Percentiles rank a stretch among this genome's conserved stretches.
These are phyloP conservation scores for Mimosa bimucronata DNA, from an alignment of 306 rosid species.

Conservation along the genomic window DNA sequence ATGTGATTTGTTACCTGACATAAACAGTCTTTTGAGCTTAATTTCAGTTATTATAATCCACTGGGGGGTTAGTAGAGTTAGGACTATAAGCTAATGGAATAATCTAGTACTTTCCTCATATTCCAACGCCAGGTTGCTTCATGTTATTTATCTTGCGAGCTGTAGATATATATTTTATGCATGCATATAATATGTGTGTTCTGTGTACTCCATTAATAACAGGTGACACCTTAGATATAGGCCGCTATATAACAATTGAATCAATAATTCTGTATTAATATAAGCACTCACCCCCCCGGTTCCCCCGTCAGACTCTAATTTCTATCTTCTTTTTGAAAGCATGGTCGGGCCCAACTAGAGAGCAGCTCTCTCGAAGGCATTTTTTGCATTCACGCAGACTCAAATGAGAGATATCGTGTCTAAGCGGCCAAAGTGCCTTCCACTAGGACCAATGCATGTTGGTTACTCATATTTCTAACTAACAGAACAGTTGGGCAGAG, in stretches of 20 bases:
- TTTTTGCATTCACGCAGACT: too few species aligned
- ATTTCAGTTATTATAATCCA: neutral
- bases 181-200: neutral
- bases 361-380: too few species aligned
- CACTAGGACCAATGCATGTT: too few species aligned
- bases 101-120: neutral
- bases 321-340: too few species aligned
- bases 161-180: neutral
- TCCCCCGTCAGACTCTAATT: neutral
- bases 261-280: neutral
- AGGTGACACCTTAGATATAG: neutral
- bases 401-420: too few species aligned
- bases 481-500: neutral
- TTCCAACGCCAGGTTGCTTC: neutral
- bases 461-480: too few species aligned
- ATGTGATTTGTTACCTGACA: conserved; percentile 51
- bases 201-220: neutral
- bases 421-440: too few species aligned
- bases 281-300: neutral
- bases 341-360: too few species aligned
- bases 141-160: neutral
- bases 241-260: neutral
- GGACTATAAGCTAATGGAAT: neutral
- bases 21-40: neutral
- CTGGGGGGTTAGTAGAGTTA: too few species aligned